phyloP scores from a whole-genome alignment of 768 basidiomycete species.

The Lentinula raphanica region DNA sequence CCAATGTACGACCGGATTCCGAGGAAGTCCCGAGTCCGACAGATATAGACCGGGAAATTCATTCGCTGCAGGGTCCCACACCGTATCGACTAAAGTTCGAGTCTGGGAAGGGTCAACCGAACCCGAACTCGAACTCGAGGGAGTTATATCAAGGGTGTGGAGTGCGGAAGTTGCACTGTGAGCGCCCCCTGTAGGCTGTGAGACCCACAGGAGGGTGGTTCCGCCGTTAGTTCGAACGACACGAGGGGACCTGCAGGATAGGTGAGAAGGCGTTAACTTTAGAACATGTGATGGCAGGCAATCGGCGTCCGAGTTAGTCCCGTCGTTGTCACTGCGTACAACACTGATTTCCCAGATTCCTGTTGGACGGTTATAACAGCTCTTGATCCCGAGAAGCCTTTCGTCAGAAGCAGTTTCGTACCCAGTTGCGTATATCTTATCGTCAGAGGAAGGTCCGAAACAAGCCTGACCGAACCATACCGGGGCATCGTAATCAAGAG shows the following conservation, averaged over 20 bases:
- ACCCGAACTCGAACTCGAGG: no score
- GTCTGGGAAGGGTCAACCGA: constrained; percentile 12
- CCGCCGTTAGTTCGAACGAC: constrained; percentile 24
- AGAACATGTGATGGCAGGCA: constrained; percentile 15
- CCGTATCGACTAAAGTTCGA: constrained; percentile 32
- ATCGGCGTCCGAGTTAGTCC: constrained; percentile 7
- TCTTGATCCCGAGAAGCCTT: constrained; percentile 51
- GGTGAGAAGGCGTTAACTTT: constrained; percentile 37
- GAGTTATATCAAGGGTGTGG: constrained; percentile 35
- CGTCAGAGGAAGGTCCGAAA: constrained; percentile 34
- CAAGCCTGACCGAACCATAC: constrained; percentile 52
- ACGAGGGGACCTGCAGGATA: constrained; percentile 59
- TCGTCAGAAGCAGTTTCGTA: constrained; percentile 56
- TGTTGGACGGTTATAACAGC: constrained; percentile 55
- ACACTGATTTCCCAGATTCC: constrained; percentile 50
- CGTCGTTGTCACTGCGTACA: constrained; percentile 9
- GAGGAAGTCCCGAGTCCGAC: constrained; percentile 39
- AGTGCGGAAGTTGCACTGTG: constrained; percentile 54
- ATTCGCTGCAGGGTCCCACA: constrained; percentile 29
- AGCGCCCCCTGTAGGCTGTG: constrained; percentile 50
- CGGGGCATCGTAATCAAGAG: constrained; percentile 13
- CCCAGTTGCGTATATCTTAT: constrained; percentile 49
- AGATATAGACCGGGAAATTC: constrained; percentile 58
- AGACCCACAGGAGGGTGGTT: constrained; percentile 44
- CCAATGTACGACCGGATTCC: constrained; percentile 7